Evolutionary conservation across 1,139 yeast species (phyloP).

Genomic region (Hansenula lynferdii): DNA sequence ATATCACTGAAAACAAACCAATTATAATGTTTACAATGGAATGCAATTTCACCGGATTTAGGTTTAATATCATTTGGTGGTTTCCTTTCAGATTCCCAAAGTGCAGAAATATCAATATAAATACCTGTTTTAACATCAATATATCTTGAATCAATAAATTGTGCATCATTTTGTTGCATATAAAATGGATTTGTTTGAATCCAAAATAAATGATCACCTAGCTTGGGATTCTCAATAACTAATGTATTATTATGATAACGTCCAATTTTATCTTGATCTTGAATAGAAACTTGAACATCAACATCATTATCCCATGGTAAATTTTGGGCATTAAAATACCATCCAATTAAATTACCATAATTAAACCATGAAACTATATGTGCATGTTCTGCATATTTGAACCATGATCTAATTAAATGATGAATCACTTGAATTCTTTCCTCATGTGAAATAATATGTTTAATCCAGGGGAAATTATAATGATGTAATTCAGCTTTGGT

Average conservation of each 20-base stretch:
- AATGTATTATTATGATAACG: constrained; percentile 43
- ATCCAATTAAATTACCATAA: constrained; percentile 60
- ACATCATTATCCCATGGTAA: constrained; percentile 69
- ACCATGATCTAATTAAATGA: constrained; percentile 53
- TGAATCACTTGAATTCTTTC: constrained; percentile 46
- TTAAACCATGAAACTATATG: constrained; percentile 53
- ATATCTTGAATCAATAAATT: constrained; percentile 72
- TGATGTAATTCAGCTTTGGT: constrained; percentile 41
- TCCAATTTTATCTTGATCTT: constrained; percentile 45
- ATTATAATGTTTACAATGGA: constrained; percentile 42
- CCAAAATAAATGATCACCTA: constrained; percentile 45
- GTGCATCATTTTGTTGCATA: constrained; percentile 36
- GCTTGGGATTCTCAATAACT: constrained; percentile 51
- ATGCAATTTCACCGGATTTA: constrained; percentile 13
- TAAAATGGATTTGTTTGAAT: constrained; percentile 27
- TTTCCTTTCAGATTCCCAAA: constrained; percentile 27
- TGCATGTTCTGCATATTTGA: constrained; percentile 45
- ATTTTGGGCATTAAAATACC: constrained; percentile 61
- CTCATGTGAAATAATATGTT: constrained; percentile 33
- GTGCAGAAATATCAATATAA: constrained; percentile 61
- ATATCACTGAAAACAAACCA: constrained; percentile 44
- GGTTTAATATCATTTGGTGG: constrained; percentile 19
- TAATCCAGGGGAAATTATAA: constrained; percentile 42
- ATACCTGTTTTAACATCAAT: constrained; percentile 65
- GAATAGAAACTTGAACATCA: constrained; percentile 60